Base-by-base conservation (phyloP, 805 yeast species). In the Saturnispora serradocipensis region DNA sequence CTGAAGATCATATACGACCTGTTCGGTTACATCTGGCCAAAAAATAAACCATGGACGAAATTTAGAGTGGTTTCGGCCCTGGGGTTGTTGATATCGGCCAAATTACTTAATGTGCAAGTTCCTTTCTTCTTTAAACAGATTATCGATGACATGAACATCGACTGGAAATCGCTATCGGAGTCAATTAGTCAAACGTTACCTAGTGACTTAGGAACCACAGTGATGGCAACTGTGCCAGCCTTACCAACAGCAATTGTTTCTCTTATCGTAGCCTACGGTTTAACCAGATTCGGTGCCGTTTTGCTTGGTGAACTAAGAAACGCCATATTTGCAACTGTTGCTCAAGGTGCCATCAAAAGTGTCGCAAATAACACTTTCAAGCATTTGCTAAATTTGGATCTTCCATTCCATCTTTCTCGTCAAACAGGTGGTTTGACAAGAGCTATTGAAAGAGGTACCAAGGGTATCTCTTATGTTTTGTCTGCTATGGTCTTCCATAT, bases 401-500 rank as follows among this genome's bases (percentile, higher is more conserved):
- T 90, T 50, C 85, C 88, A 20, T 93, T 91, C 77, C 99, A 93
- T 66, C 69, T 93, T 40, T 76, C 91, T 10, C 75, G 90, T 58
- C 98, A 93, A 66, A 93, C 99, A 0, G 99, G 99, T 58, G 98
- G 97, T 0, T 69, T 93, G 34, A 91, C 97, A 0, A 74, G 99
- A 55, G 98, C 98, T 1, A 93, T 93, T 61, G 99, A 93, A 62
- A 75, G 99, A 57, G 99, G 99, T 66, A 91, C 98, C 1, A 91
- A 93, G 61, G 99, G 99, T 71, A 91, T 93, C 50, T 84, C 95
- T 11, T 90, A 86, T 60, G 97, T 93, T 5, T 72, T 93, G 45
- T 81, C 87, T 36, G 96, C 98, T 2, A 87, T 91, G 96, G 96
- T 93, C n/a, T 91, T 93, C 72, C 98, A 93, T 65, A 90, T 93